Conservation (phyloP, 202 grass and related monocot genomes). For the Carex arenaria region DNA sequence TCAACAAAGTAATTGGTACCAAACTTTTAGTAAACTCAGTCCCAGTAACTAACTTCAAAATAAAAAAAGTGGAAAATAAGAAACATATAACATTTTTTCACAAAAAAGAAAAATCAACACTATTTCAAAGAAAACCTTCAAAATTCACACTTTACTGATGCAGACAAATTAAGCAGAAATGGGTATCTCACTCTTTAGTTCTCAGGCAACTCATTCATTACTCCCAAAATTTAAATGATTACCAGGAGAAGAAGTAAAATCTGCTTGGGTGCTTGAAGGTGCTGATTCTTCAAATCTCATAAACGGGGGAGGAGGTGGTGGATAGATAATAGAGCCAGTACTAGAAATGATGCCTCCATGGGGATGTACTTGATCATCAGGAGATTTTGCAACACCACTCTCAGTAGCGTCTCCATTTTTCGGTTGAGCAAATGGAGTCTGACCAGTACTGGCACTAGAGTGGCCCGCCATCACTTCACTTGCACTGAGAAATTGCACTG, state of each 20-base stretch:
- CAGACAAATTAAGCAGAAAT: neutral
- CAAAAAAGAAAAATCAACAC: neutral
- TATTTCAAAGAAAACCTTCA: neutral
- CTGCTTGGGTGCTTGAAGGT: neutral
- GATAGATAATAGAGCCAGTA: neutral
- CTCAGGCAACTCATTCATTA: neutral
- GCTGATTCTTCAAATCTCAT: neutral
- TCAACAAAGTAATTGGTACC: neutral
- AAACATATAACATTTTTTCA: neutral
- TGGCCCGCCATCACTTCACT: neutral
- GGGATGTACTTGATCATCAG: conserved; percentile 7
- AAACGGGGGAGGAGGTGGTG: conserved; percentile 10
- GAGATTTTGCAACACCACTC: neutral
- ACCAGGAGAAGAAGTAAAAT: conserved; percentile 1
- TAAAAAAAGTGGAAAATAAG: neutral
- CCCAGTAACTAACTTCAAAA: neutral
- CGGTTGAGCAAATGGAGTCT: neutral
- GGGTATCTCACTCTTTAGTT: neutral
- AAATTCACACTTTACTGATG: neutral
- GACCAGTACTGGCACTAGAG: neutral
- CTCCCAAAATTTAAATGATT: neutral
- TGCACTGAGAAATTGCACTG: conserved; percentile 8
- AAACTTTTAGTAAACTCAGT: neutral
- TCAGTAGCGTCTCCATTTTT: neutral
- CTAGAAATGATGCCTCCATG: conserved; percentile 5